These are phyloP conservation scores for Paramecium sonneborni DNA, from an alignment of 73 alveolate genomes.

Conservation along the genomic window DNA sequence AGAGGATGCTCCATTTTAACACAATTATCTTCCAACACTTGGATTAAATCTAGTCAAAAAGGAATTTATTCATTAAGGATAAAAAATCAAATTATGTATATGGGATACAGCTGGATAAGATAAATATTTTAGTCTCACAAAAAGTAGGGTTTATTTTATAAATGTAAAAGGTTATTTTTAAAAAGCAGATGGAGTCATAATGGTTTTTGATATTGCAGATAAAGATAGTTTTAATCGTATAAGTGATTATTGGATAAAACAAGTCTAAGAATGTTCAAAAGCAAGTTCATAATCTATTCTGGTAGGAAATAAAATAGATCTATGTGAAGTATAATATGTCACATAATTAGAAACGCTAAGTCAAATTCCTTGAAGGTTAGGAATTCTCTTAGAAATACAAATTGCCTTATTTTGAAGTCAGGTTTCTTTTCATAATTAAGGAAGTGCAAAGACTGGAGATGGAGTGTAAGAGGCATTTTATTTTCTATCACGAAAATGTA, in stretches of 20 bases:
- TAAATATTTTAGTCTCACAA: slow-evolving; percentile 51
- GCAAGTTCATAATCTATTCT: slow-evolving; percentile 1
- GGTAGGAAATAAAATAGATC: slow-evolving; percentile 39
- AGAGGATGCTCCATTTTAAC: slow-evolving; percentile 46
- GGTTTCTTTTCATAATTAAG: background rate
- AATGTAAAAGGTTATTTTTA: background rate
- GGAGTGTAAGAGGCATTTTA: slow-evolving; percentile 29
- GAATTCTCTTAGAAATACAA: background rate
- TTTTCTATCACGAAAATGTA: background rate
- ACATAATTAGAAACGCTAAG: slow-evolving; percentile 25
- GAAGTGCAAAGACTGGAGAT: slow-evolving; percentile 50
- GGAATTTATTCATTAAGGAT: background rate
- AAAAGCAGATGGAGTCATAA: slow-evolving; percentile 46
- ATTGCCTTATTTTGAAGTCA: slow-evolving; percentile 35
- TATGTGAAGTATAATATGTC: background rate
- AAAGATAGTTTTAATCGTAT: slow-evolving; percentile 37
- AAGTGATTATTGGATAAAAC: slow-evolving; percentile 10
- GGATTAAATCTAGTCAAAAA: slow-evolving; percentile 38
- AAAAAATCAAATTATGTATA: slow-evolving; percentile 5
- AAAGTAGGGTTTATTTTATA: background rate
- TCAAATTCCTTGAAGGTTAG: slow-evolving; percentile 14
- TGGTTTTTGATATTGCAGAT: slow-evolving; percentile 41
- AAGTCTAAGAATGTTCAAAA: slow-evolving; percentile 23
- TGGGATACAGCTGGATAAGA: slow-evolving; percentile 62
- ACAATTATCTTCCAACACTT: slow-evolving; percentile 53